Evolutionary conservation across 441 rosid genomes (phyloP), one percentile per base, ranked within the genome.

Genomic region (Cnidoscolus chayamansa): DNA sequence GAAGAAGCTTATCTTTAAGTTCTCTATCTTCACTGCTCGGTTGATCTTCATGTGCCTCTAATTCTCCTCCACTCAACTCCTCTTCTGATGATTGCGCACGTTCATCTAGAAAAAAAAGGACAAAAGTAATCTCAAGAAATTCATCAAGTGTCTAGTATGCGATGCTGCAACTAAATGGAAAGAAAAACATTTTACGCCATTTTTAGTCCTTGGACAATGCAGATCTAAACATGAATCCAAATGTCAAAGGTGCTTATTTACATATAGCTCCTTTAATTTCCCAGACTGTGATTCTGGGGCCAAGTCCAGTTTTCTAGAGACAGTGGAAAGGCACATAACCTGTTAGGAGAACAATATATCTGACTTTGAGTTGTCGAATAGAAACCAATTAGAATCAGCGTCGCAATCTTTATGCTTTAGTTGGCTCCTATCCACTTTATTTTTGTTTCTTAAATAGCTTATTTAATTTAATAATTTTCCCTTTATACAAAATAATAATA

Each of bases 21-120:
- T 85, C 88, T 56, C 88, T 78, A 50, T 89, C 92, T 67, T 87
- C 90, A 1, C 74, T 72, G 73, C 86, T 78, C 16, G 74, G 76
- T 70, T 83, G 86, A 57, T 77, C 81, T 45, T 88, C 95, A n/a
- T 78, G 84, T 15, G 32, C 81, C 63, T 85, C 86, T 12, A 75
- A 51, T 73, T 94, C 98, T 65, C 88, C 91, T 63, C 86, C 95
- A 59, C 96, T 88, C 1, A 80, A 63, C 55, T 91, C 97, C 76
- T 90, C 98, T 10, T 90, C 98, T 3, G 98, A 92, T n/a, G 97
- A 90, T 43, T 48, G 78, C 19, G 77, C 87, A 50, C 90, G 92
- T 53, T 88, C 93, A 67, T 89, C 96, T 90, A 77, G 9, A 43
- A 51, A 3, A 3, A 35, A 67, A 32, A 60, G 31, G 55, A 69